A percentile compares a stretch with the other conserved stretches of the same genome.
Evolutionary conservation across 2,329 filamentous ascomycete genomes (phyloP).

Genomic region (Arthroderma sp.): DNA sequence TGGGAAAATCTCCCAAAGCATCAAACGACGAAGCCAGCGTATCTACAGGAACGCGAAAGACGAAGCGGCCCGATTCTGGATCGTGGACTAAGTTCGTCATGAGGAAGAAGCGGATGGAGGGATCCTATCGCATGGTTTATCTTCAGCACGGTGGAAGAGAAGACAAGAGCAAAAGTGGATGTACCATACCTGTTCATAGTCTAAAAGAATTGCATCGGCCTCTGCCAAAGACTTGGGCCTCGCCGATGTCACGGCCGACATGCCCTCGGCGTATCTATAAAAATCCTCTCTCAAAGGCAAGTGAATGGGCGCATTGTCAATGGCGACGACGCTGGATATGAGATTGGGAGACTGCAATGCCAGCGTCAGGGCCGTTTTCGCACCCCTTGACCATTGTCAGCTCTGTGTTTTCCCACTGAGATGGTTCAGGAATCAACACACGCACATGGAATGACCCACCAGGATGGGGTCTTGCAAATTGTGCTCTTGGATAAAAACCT

Average conservation of each 20-base stretch:
- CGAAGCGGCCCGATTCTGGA: constrained; percentile 25
- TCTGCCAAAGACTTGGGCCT: constrained; percentile 51
- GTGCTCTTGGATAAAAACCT: constrained; percentile 12
- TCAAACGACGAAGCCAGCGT: constrained; percentile 52
- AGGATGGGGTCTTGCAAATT: constrained; percentile 6
- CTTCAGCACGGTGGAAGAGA: background rate
- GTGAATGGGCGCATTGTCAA: constrained; percentile 15
- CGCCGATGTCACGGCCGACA: constrained; percentile 59
- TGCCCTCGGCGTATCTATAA: constrained; percentile 53
- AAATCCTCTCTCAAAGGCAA: constrained; percentile 12
- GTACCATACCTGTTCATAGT: constrained; percentile 47
- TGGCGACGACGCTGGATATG: constrained; percentile 13
- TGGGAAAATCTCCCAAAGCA: constrained; percentile 73
- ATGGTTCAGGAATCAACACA: background rate
- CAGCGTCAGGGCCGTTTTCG: constrained; percentile 14
- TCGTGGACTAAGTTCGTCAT: constrained; percentile 53
- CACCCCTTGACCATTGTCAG: constrained; percentile 2
- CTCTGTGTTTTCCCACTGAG: background rate
- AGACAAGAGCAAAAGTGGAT: background rate
- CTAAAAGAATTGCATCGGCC: constrained; percentile 57
- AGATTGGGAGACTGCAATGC: constrained; percentile 12
- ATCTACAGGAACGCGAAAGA: constrained; percentile 60
- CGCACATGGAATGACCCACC: constrained; percentile 6
- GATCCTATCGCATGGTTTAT: background rate
- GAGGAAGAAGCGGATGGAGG: constrained; percentile 59